These are phyloP conservation scores for Peniophora sp. DNA, from an alignment of 1,284 basidiomycete species.

Conservation along the genomic window DNA sequence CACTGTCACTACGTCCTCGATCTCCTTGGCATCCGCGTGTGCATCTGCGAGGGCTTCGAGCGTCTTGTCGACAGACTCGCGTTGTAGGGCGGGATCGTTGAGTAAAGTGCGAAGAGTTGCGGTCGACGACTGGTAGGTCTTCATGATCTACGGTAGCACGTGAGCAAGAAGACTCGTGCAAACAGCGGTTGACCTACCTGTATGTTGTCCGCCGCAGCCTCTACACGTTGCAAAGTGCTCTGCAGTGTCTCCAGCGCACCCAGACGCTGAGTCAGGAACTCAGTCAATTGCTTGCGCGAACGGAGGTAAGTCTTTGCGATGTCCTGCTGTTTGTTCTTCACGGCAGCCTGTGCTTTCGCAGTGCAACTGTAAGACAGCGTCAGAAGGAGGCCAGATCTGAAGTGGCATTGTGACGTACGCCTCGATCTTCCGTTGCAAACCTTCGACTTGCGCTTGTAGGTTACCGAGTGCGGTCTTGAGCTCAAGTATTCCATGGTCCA, in stretches of 20 bases:
- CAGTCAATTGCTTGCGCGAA: conserved; percentile 75
- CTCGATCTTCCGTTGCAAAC: conserved; percentile 59
- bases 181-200: conserved; percentile 45
- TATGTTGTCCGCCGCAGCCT: conserved; percentile 82
- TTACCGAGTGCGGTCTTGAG: conserved; percentile 60
- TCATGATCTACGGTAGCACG: conserved; percentile 61
- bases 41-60: conserved; percentile 83
- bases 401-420: conserved; percentile 34
- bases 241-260: conserved; percentile 70
- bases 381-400: background rate
- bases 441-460: conserved; percentile 60
- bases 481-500: conserved; percentile 71
- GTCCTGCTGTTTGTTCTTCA: conserved; percentile 64
- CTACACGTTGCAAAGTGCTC: conserved; percentile 72
- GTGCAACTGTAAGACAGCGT: conserved; percentile 42
- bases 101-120: conserved; percentile 71
- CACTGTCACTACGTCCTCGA: conserved; percentile 71
- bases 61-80: conserved; percentile 74
- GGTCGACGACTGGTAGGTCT: conserved; percentile 77
- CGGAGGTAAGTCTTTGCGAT: conserved; percentile 72
- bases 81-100: conserved; percentile 70
- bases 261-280: conserved; percentile 68
- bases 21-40: conserved; percentile 73
- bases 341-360: conserved; percentile 52
- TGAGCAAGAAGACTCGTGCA: background rate